These are phyloP conservation scores for Aspergillus fumigatus DNA, from an alignment of 2,329 filamentous ascomycete genomes.

Conservation along the genomic window DNA sequence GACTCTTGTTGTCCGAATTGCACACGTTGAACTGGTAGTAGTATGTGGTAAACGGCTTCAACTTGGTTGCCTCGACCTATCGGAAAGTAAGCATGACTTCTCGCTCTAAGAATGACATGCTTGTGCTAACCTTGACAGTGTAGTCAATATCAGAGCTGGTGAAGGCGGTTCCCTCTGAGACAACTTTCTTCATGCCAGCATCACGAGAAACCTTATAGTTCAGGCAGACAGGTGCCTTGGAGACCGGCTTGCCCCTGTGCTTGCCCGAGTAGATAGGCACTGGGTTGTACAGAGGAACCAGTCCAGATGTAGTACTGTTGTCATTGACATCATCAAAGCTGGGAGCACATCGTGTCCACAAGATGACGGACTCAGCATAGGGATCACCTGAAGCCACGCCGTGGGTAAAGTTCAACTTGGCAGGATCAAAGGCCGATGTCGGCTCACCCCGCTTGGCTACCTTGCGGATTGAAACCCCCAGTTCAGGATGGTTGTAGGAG, in stretches of 20 bases:
- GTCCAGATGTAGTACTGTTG: constrained; percentile 55
- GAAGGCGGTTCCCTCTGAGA: constrained; percentile 57
- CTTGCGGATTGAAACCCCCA: constrained; percentile 49
- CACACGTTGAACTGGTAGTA: constrained; percentile 69
- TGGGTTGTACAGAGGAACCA: constrained; percentile 50
- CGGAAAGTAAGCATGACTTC: not conserved
- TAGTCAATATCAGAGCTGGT: constrained; percentile 72
- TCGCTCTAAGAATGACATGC: not conserved
- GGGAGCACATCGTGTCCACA: constrained; percentile 42
- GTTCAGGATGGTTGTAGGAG: constrained; percentile 57
- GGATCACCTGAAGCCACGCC: constrained; percentile 51
- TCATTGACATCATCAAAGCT: constrained; percentile 44
- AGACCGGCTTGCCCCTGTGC: constrained; percentile 46
- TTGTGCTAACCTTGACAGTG: constrained; percentile 57
- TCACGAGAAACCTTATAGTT: constrained; percentile 55
- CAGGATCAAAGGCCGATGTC: constrained; percentile 40
- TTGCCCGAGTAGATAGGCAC: not conserved
- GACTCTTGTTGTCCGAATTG: constrained; percentile 56
- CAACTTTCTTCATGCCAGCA: constrained; percentile 44
- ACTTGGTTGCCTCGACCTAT: constrained; percentile 53
- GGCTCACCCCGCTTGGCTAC: constrained; percentile 53
- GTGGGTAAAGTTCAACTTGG: constrained; percentile 60
- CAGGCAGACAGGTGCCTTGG: constrained; percentile 62
- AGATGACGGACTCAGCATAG: constrained; percentile 40
- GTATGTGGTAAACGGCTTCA: constrained; percentile 58